phyloP scores from a whole-genome alignment of 257 asterid genomes.

The Scutellaria minor region DNA sequence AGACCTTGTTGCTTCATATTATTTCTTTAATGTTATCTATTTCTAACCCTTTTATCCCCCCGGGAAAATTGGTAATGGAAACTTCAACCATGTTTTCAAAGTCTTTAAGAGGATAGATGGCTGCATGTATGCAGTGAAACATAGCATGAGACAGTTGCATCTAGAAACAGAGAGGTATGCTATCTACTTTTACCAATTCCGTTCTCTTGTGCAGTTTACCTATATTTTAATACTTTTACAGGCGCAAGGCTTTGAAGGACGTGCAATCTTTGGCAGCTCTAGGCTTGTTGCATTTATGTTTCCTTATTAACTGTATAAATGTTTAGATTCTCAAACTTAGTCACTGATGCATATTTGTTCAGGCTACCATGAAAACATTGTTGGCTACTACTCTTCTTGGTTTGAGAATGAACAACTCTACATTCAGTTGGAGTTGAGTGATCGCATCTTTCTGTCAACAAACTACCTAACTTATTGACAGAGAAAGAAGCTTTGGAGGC shows the following conservation, averaged over 20 bases:
- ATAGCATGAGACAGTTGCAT: slow-evolving; percentile 65
- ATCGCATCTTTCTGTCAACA: slow-evolving; percentile 65
- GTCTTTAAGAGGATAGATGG: slow-evolving; percentile 92
- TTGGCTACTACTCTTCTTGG: slow-evolving; percentile 88
- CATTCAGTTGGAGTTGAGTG: slow-evolving; percentile 95
- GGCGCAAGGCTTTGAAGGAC: slow-evolving; percentile 96
- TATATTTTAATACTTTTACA: slow-evolving; percentile 38
- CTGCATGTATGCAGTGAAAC: slow-evolving; percentile 90
- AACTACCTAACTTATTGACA: slow-evolving; percentile 47
- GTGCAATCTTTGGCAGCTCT: slow-evolving; percentile 95
- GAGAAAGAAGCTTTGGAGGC: slow-evolving; percentile 71
- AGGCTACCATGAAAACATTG: slow-evolving; percentile 85
- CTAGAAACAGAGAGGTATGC: slow-evolving; percentile 80
- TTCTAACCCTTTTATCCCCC: slow-evolving; percentile 27
- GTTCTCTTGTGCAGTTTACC: slow-evolving; percentile 28
- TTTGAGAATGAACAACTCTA: slow-evolving; percentile 86
- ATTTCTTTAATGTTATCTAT: slow-evolving; percentile 6
- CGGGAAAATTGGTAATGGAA: slow-evolving; percentile 89
- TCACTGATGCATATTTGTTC: slow-evolving; percentile 35
- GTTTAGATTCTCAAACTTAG: not conserved
- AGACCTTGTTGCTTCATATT: not conserved
- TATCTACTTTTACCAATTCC: slow-evolving; percentile 17
- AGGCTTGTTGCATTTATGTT: slow-evolving; percentile 52
- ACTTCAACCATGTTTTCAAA: slow-evolving; percentile 85
- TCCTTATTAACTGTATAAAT: not conserved